These are phyloP conservation scores for Ramaria sp. DNA, from an alignment of 768 basidiomycete species.

Conservation along the genomic window DNA sequence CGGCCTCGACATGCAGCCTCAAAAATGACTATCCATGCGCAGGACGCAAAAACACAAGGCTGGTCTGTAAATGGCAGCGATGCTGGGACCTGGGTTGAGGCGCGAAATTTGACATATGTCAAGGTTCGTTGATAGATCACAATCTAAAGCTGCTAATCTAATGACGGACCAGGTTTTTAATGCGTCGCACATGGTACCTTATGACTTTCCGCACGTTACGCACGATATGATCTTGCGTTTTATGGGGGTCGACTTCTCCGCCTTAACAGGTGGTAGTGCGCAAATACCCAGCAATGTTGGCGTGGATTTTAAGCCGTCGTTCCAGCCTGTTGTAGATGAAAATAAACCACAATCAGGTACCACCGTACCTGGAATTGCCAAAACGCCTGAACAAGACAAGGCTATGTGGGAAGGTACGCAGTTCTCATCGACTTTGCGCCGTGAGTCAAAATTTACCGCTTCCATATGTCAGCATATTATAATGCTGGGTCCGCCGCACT, in stretches of 20 bases:
- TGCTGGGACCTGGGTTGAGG: slow-evolving; percentile 86
- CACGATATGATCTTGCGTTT: slow-evolving; percentile 99
- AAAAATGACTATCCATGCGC: not conserved
- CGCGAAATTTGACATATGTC: slow-evolving; percentile 86
- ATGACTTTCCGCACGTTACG: slow-evolving; percentile 74
- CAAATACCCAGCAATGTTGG: slow-evolving; percentile 76
- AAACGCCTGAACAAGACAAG: slow-evolving; percentile 67
- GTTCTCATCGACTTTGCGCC: not conserved
- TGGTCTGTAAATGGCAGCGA: slow-evolving; percentile 67
- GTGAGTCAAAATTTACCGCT: not conserved
- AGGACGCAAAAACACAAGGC: slow-evolving; percentile 55
- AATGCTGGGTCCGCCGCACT: slow-evolving; percentile 83
- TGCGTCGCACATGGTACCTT: slow-evolving; percentile 93
- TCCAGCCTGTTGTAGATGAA: slow-evolving; percentile 34
- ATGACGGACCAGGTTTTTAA: slow-evolving; percentile 58
- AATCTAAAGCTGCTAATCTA: not conserved
- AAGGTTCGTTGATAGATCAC: slow-evolving; percentile 41
- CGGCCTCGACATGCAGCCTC: not conserved
- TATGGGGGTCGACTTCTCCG: slow-evolving; percentile 83
- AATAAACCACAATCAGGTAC: slow-evolving; percentile 26
- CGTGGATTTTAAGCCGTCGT: slow-evolving; percentile 52
- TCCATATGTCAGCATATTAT: slow-evolving; percentile 62
- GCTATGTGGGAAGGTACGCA: slow-evolving; percentile 83
- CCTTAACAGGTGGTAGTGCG: slow-evolving; percentile 71
- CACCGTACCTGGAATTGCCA: slow-evolving; percentile 24